These are phyloP conservation scores for Lepidium aucheri DNA, from an alignment of 345 rosid genomes.

Conservation along the genomic window DNA sequence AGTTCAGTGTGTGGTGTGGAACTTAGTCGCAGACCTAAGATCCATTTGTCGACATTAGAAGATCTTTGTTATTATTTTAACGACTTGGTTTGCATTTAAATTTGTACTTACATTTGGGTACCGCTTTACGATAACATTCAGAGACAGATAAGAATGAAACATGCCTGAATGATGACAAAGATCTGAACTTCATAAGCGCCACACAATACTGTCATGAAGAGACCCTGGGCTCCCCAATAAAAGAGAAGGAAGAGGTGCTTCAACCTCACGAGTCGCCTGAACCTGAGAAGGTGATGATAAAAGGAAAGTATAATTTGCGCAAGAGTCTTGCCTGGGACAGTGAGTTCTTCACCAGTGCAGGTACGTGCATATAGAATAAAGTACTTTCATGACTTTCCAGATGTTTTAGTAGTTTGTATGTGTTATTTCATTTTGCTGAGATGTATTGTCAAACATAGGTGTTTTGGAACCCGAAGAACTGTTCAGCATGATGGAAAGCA, in stretches of 20 bases:
- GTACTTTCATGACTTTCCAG: not conserved
- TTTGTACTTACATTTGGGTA: conserved; percentile 4
- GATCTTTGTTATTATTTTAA: not conserved
- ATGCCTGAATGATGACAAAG: conserved; percentile 23
- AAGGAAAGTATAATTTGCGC: conserved; percentile 64
- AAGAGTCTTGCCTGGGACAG: conserved; percentile 96
- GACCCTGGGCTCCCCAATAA: conserved; percentile 17
- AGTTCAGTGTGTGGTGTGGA: not conserved
- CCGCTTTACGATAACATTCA: conserved; percentile 14
- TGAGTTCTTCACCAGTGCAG: conserved; percentile 87
- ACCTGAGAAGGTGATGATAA: conserved; percentile 31
- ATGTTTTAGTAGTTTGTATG: not conserved
- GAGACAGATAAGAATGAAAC: conserved; percentile 34
- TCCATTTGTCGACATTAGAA: not conserved
- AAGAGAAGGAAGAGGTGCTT: conserved; percentile 29
- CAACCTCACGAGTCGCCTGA: conserved; percentile 38
- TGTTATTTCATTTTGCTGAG: not conserved
- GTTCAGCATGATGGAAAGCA: conserved; percentile 61
- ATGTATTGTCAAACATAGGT: conserved; percentile 35
- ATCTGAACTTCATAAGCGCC: conserved; percentile 20
- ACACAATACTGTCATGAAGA: conserved; percentile 17
- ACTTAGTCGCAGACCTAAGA: not conserved
- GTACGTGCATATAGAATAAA: conserved; percentile 18
- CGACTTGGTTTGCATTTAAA: not conserved
- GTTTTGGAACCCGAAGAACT: conserved; percentile 82